Evolutionary conservation across 1,139 yeast genomes (phyloP).

Genomic region (Yamadazyma atmosphaerica): DNA sequence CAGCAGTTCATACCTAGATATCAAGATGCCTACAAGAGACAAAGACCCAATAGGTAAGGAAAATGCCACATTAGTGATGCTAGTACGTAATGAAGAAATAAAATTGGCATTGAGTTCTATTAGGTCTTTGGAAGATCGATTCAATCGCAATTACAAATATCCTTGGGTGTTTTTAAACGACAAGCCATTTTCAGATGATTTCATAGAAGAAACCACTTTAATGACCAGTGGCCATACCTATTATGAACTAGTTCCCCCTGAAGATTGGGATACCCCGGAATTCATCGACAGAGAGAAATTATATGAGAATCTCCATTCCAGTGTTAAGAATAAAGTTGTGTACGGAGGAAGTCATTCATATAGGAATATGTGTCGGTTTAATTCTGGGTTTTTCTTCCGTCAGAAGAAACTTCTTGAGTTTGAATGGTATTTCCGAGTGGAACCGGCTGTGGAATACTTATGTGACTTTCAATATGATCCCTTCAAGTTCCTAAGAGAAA

Average conservation of each 20-base stretch:
- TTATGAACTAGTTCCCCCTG: constrained; percentile 43
- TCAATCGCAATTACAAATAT: constrained; percentile 44
- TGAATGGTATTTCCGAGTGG: constrained; percentile 49
- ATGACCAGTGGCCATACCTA: constrained; percentile 81
- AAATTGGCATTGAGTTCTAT: constrained; percentile 44
- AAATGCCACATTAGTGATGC: constrained; percentile 53
- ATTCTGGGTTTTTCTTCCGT: constrained; percentile 46
- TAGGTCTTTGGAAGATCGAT: constrained; percentile 47
- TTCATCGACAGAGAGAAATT: constrained; percentile 34
- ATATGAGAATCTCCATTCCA: constrained; percentile 24
- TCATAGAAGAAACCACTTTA: constrained; percentile 58
- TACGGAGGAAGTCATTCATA: constrained; percentile 45
- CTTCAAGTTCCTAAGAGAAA: constrained; percentile 33
- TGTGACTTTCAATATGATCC: constrained; percentile 53
- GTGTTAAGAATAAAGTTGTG: constrained; percentile 27
- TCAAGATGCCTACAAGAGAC: constrained; percentile 27
- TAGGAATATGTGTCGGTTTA: constrained; percentile 51
- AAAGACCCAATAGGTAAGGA: constrained; percentile 42
- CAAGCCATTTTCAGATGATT: constrained; percentile 41
- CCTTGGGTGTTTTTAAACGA: constrained; percentile 51
- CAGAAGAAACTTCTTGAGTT: constrained; percentile 40
- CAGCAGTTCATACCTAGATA: constrained; percentile 42
- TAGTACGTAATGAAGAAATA: constrained; percentile 44
- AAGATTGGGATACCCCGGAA: constrained; percentile 46
- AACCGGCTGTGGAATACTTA: constrained; percentile 48